Evolutionary conservation across 1,139 yeast species (phyloP), one percentile per base, ranked within the genome.

Genomic region (Yamadazyma conglobata): DNA sequence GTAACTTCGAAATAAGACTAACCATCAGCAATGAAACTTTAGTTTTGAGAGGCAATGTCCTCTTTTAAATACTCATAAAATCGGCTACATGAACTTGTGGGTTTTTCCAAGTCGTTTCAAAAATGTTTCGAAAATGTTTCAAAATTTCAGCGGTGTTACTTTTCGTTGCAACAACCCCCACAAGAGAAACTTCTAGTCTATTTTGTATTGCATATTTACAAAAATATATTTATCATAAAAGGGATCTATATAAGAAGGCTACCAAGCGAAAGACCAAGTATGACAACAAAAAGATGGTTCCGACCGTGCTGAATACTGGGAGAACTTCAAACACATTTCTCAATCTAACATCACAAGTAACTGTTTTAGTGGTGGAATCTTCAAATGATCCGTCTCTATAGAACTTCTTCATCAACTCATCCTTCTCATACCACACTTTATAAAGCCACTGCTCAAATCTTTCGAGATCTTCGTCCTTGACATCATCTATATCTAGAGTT

Each of bases 351-450:
- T 55, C 53, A 3, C 60, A 64, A n/a, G 42, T 44, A 11, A 61
- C 54, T 3, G 58, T 47, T 10, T 31, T 10, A 19, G 47, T 52
- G 3, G 40, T 37, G 3, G 45, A 44, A 5, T 54, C 54, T 3
- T 52, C 57, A 43, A 85, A 81, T 3, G 60, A 49, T 3, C 95
- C 95, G 3, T 65, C 59, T 18, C 60, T 51, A 47, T 77, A 80
- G 48, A 74, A 85, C 20, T 57, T 51, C 10, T 71, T 77, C 76
- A 91, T 64, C 34, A 81, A 54, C 27, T 55, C 57, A 54, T 91
- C 97, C 54, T 91, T 91, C 40, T 77, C 81, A 25, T 63, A 53
- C 97, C 97, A 91, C n/a, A 76, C 58, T 2, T 70, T 58, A 40
- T 67, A 70, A 28, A 91, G 56, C 98, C 98, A 91, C 18, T 68